phyloP scores from a whole-genome alignment of 495 filamentous ascomycete genomes.

The Aspergillus ostianus region DNA sequence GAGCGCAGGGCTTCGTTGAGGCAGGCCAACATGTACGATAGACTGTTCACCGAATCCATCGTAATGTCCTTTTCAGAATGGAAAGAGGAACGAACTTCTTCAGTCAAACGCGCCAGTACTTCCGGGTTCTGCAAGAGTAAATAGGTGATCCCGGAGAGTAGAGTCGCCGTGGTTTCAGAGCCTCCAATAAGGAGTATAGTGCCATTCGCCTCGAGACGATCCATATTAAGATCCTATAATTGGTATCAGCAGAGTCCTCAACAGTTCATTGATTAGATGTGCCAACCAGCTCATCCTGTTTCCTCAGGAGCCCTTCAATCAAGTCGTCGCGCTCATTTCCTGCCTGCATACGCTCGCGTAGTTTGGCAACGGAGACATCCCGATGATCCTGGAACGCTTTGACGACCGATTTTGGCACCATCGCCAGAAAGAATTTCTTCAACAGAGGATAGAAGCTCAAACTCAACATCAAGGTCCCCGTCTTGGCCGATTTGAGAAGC shows the following conservation, averaged over 20 bases:
- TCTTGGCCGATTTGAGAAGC: conserved; percentile 39
- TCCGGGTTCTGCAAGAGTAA: conserved; percentile 47
- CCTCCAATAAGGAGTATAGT: conserved; percentile 50
- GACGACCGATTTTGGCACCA: conserved; percentile 7
- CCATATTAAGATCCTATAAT: conserved; percentile 35
- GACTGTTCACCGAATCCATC: conserved; percentile 38
- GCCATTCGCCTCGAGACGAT: conserved; percentile 40
- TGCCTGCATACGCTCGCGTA: conserved; percentile 31
- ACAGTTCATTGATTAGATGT: too few species aligned
- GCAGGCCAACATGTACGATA: conserved; percentile 56
- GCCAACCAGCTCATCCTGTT: conserved; percentile 43
- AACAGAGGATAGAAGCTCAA: conserved; percentile 33
- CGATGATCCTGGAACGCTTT: conserved; percentile 26
- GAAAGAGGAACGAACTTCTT: conserved; percentile 53
- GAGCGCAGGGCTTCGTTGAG: conserved; percentile 58
- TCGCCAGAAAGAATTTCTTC: conserved; percentile 27
- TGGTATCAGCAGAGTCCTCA: neutral
- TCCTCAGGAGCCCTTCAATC: conserved; percentile 49
- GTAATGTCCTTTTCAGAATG: conserved; percentile 53
- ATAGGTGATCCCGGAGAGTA: conserved; percentile 53
- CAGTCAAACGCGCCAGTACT: conserved; percentile 29
- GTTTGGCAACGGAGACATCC: conserved; percentile 32
- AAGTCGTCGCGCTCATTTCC: conserved; percentile 43
- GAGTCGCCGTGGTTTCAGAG: conserved; percentile 61
- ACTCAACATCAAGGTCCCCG: conserved; percentile 30